These are phyloP conservation scores for Termitomyces sp. DNA, from an alignment of 768 basidiomycete species.

Conservation along the genomic window DNA sequence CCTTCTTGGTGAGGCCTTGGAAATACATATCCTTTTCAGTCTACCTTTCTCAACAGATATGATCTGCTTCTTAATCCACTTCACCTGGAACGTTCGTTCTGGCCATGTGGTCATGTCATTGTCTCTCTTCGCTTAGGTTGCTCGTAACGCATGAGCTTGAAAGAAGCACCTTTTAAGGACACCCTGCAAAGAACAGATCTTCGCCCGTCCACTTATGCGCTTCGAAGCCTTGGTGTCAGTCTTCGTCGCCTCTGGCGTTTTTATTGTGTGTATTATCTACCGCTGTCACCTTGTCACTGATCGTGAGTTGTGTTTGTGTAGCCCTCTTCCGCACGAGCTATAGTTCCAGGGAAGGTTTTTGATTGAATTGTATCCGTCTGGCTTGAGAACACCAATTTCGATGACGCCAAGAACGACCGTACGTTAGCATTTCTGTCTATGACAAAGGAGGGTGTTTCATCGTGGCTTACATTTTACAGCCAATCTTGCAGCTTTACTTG, in stretches of 20 bases:
- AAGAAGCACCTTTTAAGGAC: neutral
- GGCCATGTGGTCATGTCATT: neutral
- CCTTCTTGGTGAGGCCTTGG: neutral
- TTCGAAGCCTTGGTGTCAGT: neutral
- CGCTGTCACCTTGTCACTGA: too few relatives aligned
- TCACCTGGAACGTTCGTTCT: neutral
- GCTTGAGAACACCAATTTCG: conserved; percentile 1
- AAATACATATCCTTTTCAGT: neutral
- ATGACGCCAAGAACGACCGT: neutral
- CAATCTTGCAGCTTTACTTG: neutral
- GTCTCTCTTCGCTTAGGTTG: neutral
- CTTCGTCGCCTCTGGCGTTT: neutral
- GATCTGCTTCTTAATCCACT: neutral
- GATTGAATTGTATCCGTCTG: conserved; percentile 1
- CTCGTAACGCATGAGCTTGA: neutral
- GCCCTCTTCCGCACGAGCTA: neutral
- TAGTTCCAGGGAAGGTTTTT: neutral
- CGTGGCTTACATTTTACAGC: neutral
- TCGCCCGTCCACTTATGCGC: neutral
- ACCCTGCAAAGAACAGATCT: neutral
- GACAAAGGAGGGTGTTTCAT: neutral
- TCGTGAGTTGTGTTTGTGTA: neutral
- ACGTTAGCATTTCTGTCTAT: neutral
- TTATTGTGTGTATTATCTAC: neutral
- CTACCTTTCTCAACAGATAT: neutral